Evolutionary conservation across 129 eudicot species (phyloP).

Genomic region (Pittosporum tobira): DNA sequence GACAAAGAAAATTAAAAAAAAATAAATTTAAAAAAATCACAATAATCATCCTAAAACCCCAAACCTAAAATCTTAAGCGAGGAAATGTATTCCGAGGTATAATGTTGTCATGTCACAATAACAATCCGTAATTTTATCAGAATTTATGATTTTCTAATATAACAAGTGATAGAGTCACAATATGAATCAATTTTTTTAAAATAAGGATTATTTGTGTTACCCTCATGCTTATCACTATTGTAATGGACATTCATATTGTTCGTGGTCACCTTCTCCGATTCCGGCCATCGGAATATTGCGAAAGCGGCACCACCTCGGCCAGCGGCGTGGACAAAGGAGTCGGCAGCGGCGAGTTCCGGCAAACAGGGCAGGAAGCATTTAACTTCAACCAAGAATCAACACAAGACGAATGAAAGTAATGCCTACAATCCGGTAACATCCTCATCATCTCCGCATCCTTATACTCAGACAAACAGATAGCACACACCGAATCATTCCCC

Average conservation of each 20-base stretch:
- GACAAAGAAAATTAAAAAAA: too few relatives aligned
- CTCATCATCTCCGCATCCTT: constrained; percentile 72
- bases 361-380: constrained; percentile 75
- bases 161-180: too few relatives aligned
- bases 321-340: constrained; percentile 84
- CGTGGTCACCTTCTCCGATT: constrained; percentile 24
- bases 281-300: constrained; percentile 65
- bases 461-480: constrained; percentile 76
- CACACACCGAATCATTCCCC: constrained; percentile 36
- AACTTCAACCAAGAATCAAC: constrained; percentile 86
- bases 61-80: too few relatives aligned
- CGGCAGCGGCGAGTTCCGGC: constrained; percentile 85
- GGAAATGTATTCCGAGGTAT: too few relatives aligned
- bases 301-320: constrained; percentile 82
- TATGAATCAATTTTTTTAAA: too few relatives aligned
- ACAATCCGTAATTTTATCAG: too few relatives aligned
- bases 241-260: neutral
- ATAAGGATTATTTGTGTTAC: too few relatives aligned
- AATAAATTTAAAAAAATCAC: too few relatives aligned
- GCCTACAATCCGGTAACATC: constrained; percentile 86
- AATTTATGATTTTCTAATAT: too few relatives aligned
- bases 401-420: constrained; percentile 56
- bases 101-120: too few relatives aligned
- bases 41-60: too few relatives aligned
- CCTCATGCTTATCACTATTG: neutral